Evolutionary conservation across 768 basidiomycete species (phyloP).

Genomic region (Tulasnella sp.): DNA sequence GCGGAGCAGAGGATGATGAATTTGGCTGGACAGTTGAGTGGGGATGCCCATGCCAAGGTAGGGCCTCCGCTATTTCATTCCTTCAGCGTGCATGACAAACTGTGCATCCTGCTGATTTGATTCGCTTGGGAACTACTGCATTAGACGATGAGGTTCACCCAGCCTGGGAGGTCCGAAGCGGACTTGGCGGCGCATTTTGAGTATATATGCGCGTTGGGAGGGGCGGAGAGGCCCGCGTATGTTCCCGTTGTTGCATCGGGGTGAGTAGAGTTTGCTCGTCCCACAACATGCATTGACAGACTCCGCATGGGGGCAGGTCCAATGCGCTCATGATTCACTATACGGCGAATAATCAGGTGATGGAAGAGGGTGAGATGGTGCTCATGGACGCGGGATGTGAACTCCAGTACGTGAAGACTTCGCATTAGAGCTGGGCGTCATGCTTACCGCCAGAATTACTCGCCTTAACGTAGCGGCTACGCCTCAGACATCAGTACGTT

Average conservation of each 20-base stretch:
- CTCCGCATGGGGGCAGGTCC: constrained; percentile 34
- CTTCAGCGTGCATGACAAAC: too few relatives aligned
- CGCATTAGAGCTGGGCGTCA: too few relatives aligned
- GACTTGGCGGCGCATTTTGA: constrained; percentile 76
- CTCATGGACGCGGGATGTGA: constrained; percentile 91
- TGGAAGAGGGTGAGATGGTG: constrained; percentile 60
- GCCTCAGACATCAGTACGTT: constrained; percentile 83
- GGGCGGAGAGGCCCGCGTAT: constrained; percentile 84
- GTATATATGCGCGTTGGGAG: constrained; percentile 67
- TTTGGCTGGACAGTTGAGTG: constrained; percentile 77
- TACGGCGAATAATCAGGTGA: constrained; percentile 74
- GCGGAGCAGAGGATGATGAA: constrained; percentile 73
- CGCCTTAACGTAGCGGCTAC: constrained; percentile 49
- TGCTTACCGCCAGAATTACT: too few relatives aligned
- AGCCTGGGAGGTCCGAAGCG: constrained; percentile 45
- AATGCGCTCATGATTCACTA: constrained; percentile 93
- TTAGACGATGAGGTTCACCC: constrained; percentile 75
- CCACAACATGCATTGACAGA: neutral
- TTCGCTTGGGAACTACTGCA: neutral
- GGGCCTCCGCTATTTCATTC: constrained; percentile 12
- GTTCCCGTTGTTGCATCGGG: constrained; percentile 97
- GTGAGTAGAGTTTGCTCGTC: constrained; percentile 28
- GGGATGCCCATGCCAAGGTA: constrained; percentile 74
- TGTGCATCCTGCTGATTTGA: neutral
- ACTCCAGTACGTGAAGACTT: constrained; percentile 48